These are phyloP conservation scores for Xylaria venustula DNA, from an alignment of 495 filamentous ascomycete species.

Conservation along the genomic window DNA sequence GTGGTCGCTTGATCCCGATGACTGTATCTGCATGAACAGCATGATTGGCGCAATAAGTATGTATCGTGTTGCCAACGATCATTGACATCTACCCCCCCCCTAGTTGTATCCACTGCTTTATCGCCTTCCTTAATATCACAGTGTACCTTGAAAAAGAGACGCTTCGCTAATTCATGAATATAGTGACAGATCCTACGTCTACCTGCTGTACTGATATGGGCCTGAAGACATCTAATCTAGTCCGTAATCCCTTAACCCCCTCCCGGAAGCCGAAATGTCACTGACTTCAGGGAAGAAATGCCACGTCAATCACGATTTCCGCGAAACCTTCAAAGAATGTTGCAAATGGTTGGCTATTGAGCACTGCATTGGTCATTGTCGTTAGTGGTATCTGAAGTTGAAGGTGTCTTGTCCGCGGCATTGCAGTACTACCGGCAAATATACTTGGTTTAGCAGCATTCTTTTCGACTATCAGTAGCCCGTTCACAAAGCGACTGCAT, in stretches of 20 bases:
- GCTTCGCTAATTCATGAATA: not conserved
- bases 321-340: constrained; percentile 10
- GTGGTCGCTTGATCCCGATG: constrained; percentile 12
- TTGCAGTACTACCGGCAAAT: too few species aligned
- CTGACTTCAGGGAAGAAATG: constrained; percentile 6
- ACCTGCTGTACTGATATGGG: constrained; percentile 9
- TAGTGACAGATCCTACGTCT: constrained; percentile 10
- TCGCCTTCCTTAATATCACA: not conserved
- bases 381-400: not conserved
- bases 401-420: too few species aligned
- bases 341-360: constrained; percentile 10
- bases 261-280: not conserved
- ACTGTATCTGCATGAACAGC: constrained; percentile 14
- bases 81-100: not conserved
- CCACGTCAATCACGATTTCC: constrained; percentile 1
- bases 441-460: too few species aligned
- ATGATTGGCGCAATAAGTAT: constrained; percentile 6
- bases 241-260: not conserved
- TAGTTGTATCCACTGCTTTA: not conserved
- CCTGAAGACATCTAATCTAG: constrained; percentile 9
- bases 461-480: too few species aligned
- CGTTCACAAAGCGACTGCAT: too few species aligned
- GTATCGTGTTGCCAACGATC: not conserved
- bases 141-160: not conserved
- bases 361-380: constrained; percentile 8